Evolutionary conservation across 768 basidiomycete genomes (phyloP).

Genomic region (Boletus pseudopeckii): DNA sequence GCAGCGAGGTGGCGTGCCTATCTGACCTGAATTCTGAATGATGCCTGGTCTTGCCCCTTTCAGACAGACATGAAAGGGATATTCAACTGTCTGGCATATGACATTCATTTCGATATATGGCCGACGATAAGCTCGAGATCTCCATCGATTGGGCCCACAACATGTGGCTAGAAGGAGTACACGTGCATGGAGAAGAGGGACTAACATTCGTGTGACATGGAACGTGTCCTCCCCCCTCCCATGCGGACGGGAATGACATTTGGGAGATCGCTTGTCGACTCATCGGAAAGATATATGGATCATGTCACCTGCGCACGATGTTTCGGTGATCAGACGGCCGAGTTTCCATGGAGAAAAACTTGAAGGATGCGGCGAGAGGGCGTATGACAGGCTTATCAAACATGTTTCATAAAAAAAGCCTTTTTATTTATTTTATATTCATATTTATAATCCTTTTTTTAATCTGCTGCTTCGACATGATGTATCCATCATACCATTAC

Average conservation of each 20-base stretch:
- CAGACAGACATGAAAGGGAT: background rate
- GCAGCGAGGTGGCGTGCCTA: background rate
- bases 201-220: background rate
- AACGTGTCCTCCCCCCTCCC: background rate
- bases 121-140: background rate
- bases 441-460: background rate
- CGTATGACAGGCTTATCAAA: background rate
- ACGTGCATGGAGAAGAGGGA: too few species aligned
- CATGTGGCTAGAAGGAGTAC: too few species aligned
- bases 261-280: background rate
- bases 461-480: background rate
- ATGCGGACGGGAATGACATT: background rate
- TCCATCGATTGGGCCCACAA: background rate
- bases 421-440: background rate
- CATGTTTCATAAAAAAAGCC: background rate
- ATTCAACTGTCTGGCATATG: background rate
- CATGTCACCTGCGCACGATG: background rate
- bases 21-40: background rate
- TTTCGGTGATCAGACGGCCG: background rate
- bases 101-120: background rate
- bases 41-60: background rate
- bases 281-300: background rate
- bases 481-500: background rate
- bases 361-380: background rate
- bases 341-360: background rate